A percentile compares a stretch with the other conserved stretches of the same genome.
These are phyloP conservation scores for Roridomyces roridus DNA, from an alignment of 768 basidiomycete species.

Conservation along the genomic window DNA sequence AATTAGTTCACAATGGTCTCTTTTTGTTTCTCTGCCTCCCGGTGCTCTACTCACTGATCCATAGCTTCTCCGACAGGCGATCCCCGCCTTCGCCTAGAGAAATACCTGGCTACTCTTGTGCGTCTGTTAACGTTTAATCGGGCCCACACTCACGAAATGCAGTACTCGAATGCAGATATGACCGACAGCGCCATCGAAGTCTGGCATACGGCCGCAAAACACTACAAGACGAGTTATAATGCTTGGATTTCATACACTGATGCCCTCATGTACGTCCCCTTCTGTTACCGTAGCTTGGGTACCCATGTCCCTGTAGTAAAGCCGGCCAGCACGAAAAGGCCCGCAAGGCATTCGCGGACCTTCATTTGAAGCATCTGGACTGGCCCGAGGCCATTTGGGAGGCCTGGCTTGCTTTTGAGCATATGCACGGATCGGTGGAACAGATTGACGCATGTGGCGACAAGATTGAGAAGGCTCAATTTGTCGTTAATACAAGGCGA, in stretches of 20 bases:
- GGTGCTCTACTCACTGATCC: neutral
- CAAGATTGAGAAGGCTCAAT: constrained; percentile 68
- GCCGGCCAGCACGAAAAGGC: constrained; percentile 62
- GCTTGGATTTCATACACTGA: constrained; percentile 82
- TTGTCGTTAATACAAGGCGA: constrained; percentile 65
- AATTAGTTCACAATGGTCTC: constrained; percentile 64
- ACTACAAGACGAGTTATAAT: constrained; percentile 73
- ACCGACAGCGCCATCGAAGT: constrained; percentile 62
- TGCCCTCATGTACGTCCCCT: constrained; percentile 64
- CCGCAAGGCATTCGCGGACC: constrained; percentile 68
- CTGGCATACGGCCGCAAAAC: constrained; percentile 71
- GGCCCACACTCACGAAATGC: neutral
- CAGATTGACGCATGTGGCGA: constrained; percentile 68
- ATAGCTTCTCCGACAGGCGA: constrained; percentile 75
- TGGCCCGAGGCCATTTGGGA: constrained; percentile 97
- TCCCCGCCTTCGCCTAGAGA: constrained; percentile 80
- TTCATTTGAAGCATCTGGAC: constrained; percentile 78
- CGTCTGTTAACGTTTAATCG: constrained; percentile 33
- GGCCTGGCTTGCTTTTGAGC: constrained; percentile 88
- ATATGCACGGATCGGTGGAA: constrained; percentile 75
- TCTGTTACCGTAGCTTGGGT: constrained; percentile 6
- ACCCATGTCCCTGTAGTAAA: constrained; percentile 45
- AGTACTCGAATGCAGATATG: constrained; percentile 59
- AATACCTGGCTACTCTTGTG: constrained; percentile 79
- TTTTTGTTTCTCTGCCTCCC: neutral